Conservation (phyloP, 2,329 filamentous ascomycete species). For the Paramyrothecium sp. region DNA sequence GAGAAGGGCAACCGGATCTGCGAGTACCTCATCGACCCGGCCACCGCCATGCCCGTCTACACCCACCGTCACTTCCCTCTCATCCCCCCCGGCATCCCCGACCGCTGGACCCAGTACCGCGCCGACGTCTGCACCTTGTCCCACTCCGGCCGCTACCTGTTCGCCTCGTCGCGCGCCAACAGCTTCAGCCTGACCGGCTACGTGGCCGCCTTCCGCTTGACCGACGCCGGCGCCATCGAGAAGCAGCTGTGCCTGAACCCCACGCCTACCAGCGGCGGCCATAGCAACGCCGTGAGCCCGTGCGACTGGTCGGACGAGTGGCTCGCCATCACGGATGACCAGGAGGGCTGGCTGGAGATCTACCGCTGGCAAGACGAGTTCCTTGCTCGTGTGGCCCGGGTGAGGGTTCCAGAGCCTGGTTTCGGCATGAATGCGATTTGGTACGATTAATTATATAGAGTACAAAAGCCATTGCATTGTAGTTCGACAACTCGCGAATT, state of each 20-base stretch:
- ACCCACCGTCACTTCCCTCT: slow-evolving; percentile 75
- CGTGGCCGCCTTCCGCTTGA: slow-evolving; percentile 75
- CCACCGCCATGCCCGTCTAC: slow-evolving; percentile 73
- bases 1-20: slow-evolving; percentile 83
- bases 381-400: slow-evolving; percentile 71
- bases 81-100: slow-evolving; percentile 69
- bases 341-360: slow-evolving; percentile 83
- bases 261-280: slow-evolving; percentile 82
- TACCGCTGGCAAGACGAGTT: slow-evolving; percentile 85
- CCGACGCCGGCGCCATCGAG: slow-evolving; percentile 68
- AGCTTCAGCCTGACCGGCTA: slow-evolving; percentile 75
- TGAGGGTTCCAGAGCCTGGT: slow-evolving; percentile 80
- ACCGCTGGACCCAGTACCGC: slow-evolving; percentile 66
- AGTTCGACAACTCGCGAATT: no score
- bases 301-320: slow-evolving; percentile 85
- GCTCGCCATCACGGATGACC: slow-evolving; percentile 86
- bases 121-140: slow-evolving; percentile 80
- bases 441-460: slow-evolving; percentile 58
- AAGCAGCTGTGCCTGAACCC: slow-evolving; percentile 77
- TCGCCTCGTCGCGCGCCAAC: slow-evolving; percentile 82
- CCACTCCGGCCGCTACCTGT: slow-evolving; percentile 70
- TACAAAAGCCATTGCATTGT: background rate
- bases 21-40: slow-evolving; percentile 76
- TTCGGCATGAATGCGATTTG: slow-evolving; percentile 97
- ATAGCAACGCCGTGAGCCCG: slow-evolving; percentile 84